Evolutionary conservation across 805 yeast species (phyloP), one percentile per base, ranked within the genome.

Genomic region (Pichia cephalocereana): DNA sequence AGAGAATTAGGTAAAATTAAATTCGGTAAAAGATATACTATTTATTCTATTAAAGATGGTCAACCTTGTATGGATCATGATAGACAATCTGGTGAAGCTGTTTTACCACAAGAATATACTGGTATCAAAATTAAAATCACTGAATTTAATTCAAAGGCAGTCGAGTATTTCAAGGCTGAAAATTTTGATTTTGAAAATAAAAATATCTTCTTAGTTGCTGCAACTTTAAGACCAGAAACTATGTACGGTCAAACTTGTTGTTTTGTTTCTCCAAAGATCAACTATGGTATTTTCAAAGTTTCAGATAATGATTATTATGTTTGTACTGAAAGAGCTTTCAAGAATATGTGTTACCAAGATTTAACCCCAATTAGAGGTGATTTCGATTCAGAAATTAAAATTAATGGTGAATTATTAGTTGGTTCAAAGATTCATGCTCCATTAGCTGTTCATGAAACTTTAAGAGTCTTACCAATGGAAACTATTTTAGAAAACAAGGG

Each of bases 41-140:
- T 93, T 61, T 93, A 87, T 71, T 90, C 98, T 40, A 96, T 89
- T 65, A 91, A 86, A 71, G 99, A 93, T 70, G 97, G 97, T 55
- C 99, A 93, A 75, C 95, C 99, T 38, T 93, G 99, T 76, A 90
- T 93, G 91, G 99, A 93, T 69, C 99, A 93, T 69, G 99, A 93
- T 70, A 83, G 99, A 76, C 85, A 79, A 68, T 79, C 91, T 44
- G 99, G 99, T 65, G 99, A 93, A 72, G 98, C 95, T 68, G 93
- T 93, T 41, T 77, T 83, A 57, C 97, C 99, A 40, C 98, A 93
- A 71, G 99, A 93, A 69, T 93, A 93, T 69, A 81, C 87, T 34
- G 97, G 90, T 58, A 80, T 93, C 65, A 93, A 93, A 77, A 91
- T 93, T 61, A 71, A 78, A 65, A 75, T 83, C 43, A 67, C 73